These are phyloP conservation scores for Neoconidiobolus thromboides DNA, from an alignment of 371 early-diverging fungal genomes.

Conservation along the genomic window DNA sequence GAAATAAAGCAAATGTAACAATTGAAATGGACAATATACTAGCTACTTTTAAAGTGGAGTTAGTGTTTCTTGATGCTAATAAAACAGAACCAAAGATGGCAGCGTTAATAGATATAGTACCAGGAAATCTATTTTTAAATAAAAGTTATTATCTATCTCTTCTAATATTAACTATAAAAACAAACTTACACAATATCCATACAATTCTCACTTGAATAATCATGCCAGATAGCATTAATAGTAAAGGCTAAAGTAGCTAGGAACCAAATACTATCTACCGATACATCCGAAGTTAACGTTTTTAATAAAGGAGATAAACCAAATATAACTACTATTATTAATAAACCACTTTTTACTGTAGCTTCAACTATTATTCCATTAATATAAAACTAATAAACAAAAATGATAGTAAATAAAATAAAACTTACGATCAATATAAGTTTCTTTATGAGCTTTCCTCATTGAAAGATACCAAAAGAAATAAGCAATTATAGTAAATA, in stretches of 20 bases:
- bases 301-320: conserved; percentile 80
- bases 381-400: not conserved
- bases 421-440: conserved; percentile 26
- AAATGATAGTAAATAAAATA: not conserved
- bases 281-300: conserved; percentile 78
- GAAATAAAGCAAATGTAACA: conserved; percentile 81
- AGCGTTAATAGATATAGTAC: conserved; percentile 82
- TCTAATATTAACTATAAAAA: not conserved
- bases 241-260: conserved; percentile 63
- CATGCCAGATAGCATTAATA: conserved; percentile 72
- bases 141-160: conserved; percentile 8
- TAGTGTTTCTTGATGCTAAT: conserved; percentile 62
- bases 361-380: conserved; percentile 13
- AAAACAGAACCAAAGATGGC: conserved; percentile 89
- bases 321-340: conserved; percentile 58
- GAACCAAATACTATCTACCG: conserved; percentile 88
- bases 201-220: conserved; percentile 42
- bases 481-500: conserved; percentile 37
- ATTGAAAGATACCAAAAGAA: conserved; percentile 42
- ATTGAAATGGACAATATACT: conserved; percentile 73
- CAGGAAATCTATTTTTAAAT: conserved; percentile 50
- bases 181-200: conserved; percentile 24
- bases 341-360: conserved; percentile 44
- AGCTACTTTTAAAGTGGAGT: conserved; percentile 70
- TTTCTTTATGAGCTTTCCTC: conserved; percentile 20